phyloP scores from a whole-genome alignment of 768 basidiomycete genomes.

The Astraeus odoratus region DNA sequence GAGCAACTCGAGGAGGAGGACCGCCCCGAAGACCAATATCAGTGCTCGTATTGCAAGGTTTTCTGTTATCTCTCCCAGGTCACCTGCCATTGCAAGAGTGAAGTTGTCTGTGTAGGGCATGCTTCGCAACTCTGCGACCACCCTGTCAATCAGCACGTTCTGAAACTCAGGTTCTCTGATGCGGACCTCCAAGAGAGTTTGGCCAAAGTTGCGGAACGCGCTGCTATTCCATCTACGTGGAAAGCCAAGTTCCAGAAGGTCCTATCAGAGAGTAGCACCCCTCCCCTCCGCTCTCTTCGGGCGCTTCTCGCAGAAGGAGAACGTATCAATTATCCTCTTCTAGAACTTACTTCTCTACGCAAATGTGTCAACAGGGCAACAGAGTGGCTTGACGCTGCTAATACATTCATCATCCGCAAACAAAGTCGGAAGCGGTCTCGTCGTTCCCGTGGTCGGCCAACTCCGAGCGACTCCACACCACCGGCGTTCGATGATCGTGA shows the following conservation, averaged over 20 bases:
- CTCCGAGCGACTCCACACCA: constrained; percentile 36
- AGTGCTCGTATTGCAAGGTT: constrained; percentile 86
- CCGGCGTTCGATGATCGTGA: constrained; percentile 35
- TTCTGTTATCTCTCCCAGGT: constrained; percentile 96
- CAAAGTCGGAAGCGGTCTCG: constrained; percentile 73
- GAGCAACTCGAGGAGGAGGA: constrained; percentile 77
- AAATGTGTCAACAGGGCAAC: constrained; percentile 77
- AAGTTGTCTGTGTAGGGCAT: constrained; percentile 85
- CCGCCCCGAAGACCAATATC: constrained; percentile 89
- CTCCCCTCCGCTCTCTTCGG: constrained; percentile 69
- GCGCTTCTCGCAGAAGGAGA: constrained; percentile 86
- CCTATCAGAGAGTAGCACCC: constrained; percentile 62
- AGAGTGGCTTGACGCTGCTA: constrained; percentile 85
- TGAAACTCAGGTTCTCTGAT: constrained; percentile 81
- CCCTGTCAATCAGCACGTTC: constrained; percentile 43
- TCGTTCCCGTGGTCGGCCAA: constrained; percentile 50
- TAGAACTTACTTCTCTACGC: constrained; percentile 64
- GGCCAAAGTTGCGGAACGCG: constrained; percentile 60
- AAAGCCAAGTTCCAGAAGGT: constrained; percentile 58
- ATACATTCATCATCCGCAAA: constrained; percentile 71
- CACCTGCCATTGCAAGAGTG: constrained; percentile 69
- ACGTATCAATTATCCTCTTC: constrained; percentile 68
- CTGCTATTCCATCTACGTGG: constrained; percentile 72
- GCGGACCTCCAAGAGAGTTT: constrained; percentile 65
- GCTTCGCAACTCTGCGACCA: constrained; percentile 69